Base-by-base conservation (phyloP, 2,329 filamentous ascomycete genomes). In the Fusarium subtropicale region DNA sequence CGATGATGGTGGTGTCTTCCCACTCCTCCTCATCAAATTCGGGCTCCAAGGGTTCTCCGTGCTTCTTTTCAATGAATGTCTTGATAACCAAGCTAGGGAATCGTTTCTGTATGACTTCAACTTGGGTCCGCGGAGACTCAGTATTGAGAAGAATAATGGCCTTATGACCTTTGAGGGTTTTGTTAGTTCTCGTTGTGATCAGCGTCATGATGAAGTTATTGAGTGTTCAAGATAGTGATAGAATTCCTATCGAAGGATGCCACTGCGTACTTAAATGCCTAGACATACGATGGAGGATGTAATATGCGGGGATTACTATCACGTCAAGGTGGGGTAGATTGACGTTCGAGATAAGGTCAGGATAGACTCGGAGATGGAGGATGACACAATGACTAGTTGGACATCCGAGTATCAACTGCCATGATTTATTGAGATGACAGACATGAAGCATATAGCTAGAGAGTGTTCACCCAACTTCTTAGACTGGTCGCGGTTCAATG, bases 1-100 rank as follows among this genome's bases (percentile, higher is more conserved):
- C 60, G 20, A 86, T 74, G 8, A 88, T 74, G 0, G 85, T 88
- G n/a, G 83, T 82, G 12, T 82, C 76, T 28, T 79, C 75, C 83
- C 84, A 87, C 26, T 83, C 80, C 7, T 81, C 72, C 2, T 76
- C 74, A 0, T 78, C 66, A 9, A 80, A 70, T 0, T 74, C 66
- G 1, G 64, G 66, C 1, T 64, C 52, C 2, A 76, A 53, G 56
- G 74, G 74, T 8, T 75, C 66, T 20, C 76, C 71, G 75, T 78
- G 80, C 7, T 63, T 59, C 5, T 75, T 30, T 7, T 52, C 67
- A 18, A 76, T 55, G 15, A 75, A 73, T 33, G 74, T 72, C 18
- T 78, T 71, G 10, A 86, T 74, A 26, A 80, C 59, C n/a, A 87
- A 76, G 9, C 79, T 83, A 1, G 84, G 83, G 56, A 81, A 86